Evolutionary conservation across 495 filamentous ascomycete genomes (phyloP).

Genomic region (Annulohypoxylon bovei): DNA sequence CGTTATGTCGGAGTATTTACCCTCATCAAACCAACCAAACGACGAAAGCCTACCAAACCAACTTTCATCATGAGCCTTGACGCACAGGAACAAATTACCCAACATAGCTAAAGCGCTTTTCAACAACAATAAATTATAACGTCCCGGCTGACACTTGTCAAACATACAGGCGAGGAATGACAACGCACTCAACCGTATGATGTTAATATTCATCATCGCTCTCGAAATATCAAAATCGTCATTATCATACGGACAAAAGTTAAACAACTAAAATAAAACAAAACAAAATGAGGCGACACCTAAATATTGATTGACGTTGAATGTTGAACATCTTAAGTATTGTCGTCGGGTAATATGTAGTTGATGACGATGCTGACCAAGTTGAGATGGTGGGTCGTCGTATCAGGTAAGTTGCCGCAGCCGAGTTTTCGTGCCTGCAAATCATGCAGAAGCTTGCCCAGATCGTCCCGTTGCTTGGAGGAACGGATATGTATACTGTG

Average conservation of each 20-base stretch:
- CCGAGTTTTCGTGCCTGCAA: slow-evolving; percentile 34
- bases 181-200: slow-evolving; percentile 23
- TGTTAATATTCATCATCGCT: background rate
- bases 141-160: slow-evolving; percentile 39
- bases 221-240: background rate
- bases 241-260: background rate
- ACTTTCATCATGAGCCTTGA: slow-evolving; percentile 27
- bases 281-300: background rate
- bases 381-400: slow-evolving; percentile 31
- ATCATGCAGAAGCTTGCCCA: slow-evolving; percentile 39
- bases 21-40: slow-evolving; percentile 28
- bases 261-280: background rate
- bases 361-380: slow-evolving; percentile 15
- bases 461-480: slow-evolving; percentile 29
- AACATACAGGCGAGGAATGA: slow-evolving; percentile 27
- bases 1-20: slow-evolving; percentile 44
- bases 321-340: slow-evolving; percentile 8
- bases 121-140: slow-evolving; percentile 15
- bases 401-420: slow-evolving; percentile 35
- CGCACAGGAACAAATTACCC: slow-evolving; percentile 37
- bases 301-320: too few species aligned
- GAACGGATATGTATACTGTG: background rate
- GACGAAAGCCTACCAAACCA: background rate
- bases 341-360: slow-evolving; percentile 20
- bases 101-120: slow-evolving; percentile 38